Evolutionary conservation across 306 rosid species (phyloP).

Genomic region (Prinsepia uniflora): DNA sequence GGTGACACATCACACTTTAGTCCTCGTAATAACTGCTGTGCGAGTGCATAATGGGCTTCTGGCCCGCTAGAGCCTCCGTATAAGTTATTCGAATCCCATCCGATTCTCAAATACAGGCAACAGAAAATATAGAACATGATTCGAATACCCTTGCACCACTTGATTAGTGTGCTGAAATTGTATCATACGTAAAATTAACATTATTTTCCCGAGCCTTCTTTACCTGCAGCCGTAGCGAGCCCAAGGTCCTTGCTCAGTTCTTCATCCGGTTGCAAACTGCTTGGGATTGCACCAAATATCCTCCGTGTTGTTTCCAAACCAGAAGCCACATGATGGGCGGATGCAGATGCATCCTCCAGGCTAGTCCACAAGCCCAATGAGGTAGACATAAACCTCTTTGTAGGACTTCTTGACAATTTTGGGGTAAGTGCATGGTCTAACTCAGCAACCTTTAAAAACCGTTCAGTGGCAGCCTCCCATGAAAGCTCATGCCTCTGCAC

Average conservation of each 20-base stretch:
- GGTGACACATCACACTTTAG: too few species aligned
- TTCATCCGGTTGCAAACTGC: constrained; percentile 80
- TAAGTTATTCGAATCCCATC: too few species aligned
- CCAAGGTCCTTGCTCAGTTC: constrained; percentile 70
- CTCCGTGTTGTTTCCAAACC: constrained; percentile 71
- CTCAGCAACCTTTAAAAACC: constrained; percentile 58
- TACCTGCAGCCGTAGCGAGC: constrained; percentile 33
- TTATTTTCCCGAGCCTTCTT: constrained; percentile 33
- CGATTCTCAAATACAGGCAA: too few species aligned
- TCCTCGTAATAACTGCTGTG: too few species aligned
- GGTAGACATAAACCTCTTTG: constrained; percentile 45
- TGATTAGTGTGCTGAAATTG: too few species aligned
- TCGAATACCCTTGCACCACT: too few species aligned
- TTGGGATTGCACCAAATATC: constrained; percentile 84
- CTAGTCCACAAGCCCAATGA: constrained; percentile 41
- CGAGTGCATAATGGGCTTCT: too few species aligned
- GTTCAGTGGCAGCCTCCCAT: constrained; percentile 89
- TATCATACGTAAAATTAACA: neutral
- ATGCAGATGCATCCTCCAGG: constrained; percentile 64
- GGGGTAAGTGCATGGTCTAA: constrained; percentile 38
- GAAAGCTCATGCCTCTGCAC: constrained; percentile 59
- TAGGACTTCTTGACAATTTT: constrained; percentile 31
- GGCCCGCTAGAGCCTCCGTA: too few species aligned
- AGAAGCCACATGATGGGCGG: constrained; percentile 58
- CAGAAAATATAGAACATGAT: too few species aligned